These are phyloP conservation scores for Helicocarpus griseus DNA, from an alignment of 2,329 filamentous ascomycete species.

Conservation along the genomic window DNA sequence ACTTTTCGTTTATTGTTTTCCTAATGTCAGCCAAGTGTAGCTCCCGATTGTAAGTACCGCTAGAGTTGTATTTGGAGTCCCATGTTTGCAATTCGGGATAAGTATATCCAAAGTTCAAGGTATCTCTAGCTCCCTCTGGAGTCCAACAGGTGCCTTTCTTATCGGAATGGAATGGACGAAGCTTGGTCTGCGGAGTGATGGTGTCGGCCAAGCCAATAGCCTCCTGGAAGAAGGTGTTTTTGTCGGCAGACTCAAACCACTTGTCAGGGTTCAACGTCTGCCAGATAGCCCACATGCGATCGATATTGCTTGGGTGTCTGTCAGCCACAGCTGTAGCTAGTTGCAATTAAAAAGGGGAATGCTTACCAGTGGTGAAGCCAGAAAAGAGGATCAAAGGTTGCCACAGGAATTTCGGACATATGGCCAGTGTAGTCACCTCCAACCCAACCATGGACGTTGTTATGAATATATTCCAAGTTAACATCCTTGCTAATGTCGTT, in stretches of 20 bases:
- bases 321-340: neutral
- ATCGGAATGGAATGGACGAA: constrained; percentile 2
- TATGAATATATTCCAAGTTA: constrained; percentile 35
- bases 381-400: constrained; percentile 59
- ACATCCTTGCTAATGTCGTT: constrained; percentile 10
- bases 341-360: neutral
- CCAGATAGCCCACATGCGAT: constrained; percentile 4
- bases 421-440: constrained; percentile 50
- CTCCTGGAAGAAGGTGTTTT: constrained; percentile 4
- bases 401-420: constrained; percentile 62
- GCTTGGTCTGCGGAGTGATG: constrained; percentile 1
- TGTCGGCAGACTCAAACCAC: constrained; percentile 1
- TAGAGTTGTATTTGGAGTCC: constrained; percentile 1
- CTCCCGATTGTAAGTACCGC: neutral
- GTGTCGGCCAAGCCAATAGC: constrained; percentile 1
- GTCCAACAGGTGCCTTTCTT: neutral
- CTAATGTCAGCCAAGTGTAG: neutral
- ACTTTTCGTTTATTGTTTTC: neutral
- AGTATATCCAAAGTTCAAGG: constrained; percentile 1
- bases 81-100: constrained; percentile 5
- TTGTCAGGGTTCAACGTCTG: constrained; percentile 3
- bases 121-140: neutral
- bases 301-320: neutral
- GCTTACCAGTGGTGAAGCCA: constrained; percentile 6
- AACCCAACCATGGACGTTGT: constrained; percentile 42